Conservation (phyloP, 2,329 filamentous ascomycete species). For the Chaetothyriales sp. region DNA sequence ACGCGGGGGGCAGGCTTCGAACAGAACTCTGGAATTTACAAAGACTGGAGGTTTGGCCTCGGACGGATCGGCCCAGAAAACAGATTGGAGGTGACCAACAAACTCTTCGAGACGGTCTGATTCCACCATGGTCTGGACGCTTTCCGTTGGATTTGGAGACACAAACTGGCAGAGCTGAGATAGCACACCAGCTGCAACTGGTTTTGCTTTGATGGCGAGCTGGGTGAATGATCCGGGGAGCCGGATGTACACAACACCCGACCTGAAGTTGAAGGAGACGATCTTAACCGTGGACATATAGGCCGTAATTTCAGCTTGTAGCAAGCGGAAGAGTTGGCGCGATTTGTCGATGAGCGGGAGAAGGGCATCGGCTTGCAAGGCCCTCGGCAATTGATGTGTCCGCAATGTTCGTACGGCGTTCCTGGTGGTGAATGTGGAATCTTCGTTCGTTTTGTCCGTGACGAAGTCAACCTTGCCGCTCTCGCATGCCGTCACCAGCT, state of each 20-base stretch:
- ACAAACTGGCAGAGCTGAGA: constrained; percentile 5
- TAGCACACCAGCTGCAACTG: constrained; percentile 8
- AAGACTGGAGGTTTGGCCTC: background rate
- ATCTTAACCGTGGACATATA: constrained; percentile 1
- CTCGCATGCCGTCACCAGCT: constrained; percentile 54
- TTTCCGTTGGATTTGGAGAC: background rate
- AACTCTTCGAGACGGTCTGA: constrained; percentile 4
- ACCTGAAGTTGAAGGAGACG: constrained; percentile 8
- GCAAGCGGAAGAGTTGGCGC: background rate
- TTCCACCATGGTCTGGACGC: background rate
- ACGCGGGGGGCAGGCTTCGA: constrained; percentile 1
- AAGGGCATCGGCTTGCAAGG: constrained; percentile 38
- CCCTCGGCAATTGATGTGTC: constrained; percentile 49
- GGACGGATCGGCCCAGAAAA: constrained; percentile 5
- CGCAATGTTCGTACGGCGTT: constrained; percentile 67
- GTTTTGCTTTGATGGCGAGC: constrained; percentile 3
- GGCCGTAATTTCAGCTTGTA: background rate
- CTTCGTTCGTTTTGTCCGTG: constrained; percentile 70
- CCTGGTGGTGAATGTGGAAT: constrained; percentile 60
- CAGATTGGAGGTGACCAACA: constrained; percentile 1
- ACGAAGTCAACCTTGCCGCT: constrained; percentile 59
- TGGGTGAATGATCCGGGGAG: constrained; percentile 3
- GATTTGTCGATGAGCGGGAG: constrained; percentile 6
- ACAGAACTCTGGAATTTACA: background rate
- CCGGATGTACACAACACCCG: constrained; percentile 7